Evolutionary conservation across 345 rosid genomes (phyloP).

Genomic region (Bruguiera parviflora): DNA sequence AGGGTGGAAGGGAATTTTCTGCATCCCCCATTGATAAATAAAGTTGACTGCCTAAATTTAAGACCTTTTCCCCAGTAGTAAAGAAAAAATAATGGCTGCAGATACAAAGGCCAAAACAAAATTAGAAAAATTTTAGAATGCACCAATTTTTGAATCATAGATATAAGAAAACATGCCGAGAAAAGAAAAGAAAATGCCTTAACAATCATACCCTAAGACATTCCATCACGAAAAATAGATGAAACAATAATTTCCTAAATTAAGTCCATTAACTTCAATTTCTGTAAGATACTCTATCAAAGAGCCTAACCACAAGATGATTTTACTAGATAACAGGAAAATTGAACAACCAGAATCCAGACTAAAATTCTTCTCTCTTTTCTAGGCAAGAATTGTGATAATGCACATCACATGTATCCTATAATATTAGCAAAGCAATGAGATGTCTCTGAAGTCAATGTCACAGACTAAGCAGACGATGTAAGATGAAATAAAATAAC

Average conservation of each 20-base stretch:
- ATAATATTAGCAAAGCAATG: not conserved
- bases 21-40: constrained; percentile 62
- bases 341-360: not conserved
- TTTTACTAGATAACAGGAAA: not conserved
- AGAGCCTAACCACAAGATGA: not conserved
- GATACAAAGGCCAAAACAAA: not conserved
- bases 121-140: no score
- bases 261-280: not conserved
- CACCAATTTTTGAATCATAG: not conserved
- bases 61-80: not conserved
- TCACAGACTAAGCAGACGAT: no score
- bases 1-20: constrained; percentile 62
- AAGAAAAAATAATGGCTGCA: constrained; percentile 4
- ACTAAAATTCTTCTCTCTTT: not conserved
- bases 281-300: not conserved
- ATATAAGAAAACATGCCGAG: not conserved
- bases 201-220: not conserved
- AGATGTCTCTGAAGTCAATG: not conserved
- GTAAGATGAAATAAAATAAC: no score
- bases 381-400: no score
- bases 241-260: not conserved
- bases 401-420: not conserved
- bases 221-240: not conserved
- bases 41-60: not conserved
- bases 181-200: not conserved